phyloP scores from a whole-genome alignment of 2,329 filamentous ascomycete genomes.

The Cytospora leucostoma region DNA sequence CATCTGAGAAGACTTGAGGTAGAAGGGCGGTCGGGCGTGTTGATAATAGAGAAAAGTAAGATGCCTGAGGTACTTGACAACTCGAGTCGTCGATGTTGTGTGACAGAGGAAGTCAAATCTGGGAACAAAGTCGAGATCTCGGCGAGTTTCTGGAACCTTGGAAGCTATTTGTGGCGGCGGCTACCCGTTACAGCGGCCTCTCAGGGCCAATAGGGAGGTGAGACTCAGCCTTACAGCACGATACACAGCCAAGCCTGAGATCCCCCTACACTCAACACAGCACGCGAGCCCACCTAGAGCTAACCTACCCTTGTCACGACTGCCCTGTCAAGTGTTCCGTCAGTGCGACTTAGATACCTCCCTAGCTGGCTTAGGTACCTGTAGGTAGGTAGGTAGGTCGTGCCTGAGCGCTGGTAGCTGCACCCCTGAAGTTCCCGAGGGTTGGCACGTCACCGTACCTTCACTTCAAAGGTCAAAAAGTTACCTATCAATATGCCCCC shows the following conservation, averaged over 20 bases:
- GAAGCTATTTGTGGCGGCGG: not conserved
- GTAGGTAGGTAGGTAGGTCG: not conserved
- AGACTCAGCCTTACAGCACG: constrained; percentile 16
- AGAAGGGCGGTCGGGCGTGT: not conserved
- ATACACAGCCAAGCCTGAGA: not conserved
- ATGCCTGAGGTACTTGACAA: not conserved
- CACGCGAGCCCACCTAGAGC: constrained; percentile 2
- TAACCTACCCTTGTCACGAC: not conserved
- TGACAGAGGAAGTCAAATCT: constrained; percentile 4
- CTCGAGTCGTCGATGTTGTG: constrained; percentile 1
- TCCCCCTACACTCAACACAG: not conserved
- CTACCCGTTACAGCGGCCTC: constrained; percentile 2
- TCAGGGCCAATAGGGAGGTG: not conserved
- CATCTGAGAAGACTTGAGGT: not conserved
- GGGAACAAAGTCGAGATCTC: not conserved
- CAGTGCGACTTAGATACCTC: not conserved
- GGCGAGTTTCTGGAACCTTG: constrained; percentile 5
- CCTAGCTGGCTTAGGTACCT: no score
- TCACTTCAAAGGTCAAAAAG: not conserved
- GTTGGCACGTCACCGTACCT: not conserved
- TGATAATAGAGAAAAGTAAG: not conserved
- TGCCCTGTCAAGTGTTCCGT: not conserved
- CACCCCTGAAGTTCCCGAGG: not conserved
- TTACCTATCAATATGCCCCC: not conserved
- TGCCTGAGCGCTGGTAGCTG: not conserved